phyloP scores from a whole-genome alignment of 345 rosid species.

The Lepidium aucheri region DNA sequence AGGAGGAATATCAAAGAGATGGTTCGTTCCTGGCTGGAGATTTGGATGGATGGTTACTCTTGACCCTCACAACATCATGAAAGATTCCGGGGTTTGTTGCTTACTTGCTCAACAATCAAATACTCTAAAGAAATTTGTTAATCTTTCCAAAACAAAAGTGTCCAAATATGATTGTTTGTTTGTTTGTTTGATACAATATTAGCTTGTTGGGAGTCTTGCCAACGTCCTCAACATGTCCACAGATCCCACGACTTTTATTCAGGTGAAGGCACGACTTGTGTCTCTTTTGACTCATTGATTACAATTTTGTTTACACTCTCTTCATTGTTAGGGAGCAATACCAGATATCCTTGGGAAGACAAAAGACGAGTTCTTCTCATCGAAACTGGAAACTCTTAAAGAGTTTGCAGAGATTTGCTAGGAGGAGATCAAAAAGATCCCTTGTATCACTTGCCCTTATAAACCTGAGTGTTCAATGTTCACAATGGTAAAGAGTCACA shows the following conservation, averaged over 20 bases:
- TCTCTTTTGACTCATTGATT: too few species aligned
- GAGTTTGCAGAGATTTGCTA: constrained; percentile 30
- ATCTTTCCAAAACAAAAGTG: not conserved
- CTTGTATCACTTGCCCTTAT: constrained; percentile 36
- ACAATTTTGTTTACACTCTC: too few species aligned
- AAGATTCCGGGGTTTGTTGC: constrained; percentile 29
- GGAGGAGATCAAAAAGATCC: constrained; percentile 32
- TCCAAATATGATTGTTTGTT: not conserved
- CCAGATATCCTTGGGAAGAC: constrained; percentile 38
- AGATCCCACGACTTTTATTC: constrained; percentile 42
- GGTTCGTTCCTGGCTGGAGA: constrained; percentile 56
- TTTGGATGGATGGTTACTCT: constrained; percentile 42
- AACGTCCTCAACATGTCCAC: constrained; percentile 19
- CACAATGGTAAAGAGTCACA: constrained; percentile 19
- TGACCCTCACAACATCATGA: constrained; percentile 33
- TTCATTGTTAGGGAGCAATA: constrained; percentile 1
- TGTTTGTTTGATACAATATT: not conserved
- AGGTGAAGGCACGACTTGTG: constrained; percentile 23
- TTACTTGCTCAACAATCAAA: not conserved
- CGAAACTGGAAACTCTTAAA: constrained; percentile 4
- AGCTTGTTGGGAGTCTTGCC: constrained; percentile 9
- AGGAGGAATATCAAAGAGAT: constrained; percentile 51
- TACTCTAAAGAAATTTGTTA: too few species aligned
- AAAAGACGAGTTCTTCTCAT: constrained; percentile 33
- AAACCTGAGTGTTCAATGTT: constrained; percentile 38